Conservation (phyloP, 23 red algal species). For the Gracilaria gracilis region DNA sequence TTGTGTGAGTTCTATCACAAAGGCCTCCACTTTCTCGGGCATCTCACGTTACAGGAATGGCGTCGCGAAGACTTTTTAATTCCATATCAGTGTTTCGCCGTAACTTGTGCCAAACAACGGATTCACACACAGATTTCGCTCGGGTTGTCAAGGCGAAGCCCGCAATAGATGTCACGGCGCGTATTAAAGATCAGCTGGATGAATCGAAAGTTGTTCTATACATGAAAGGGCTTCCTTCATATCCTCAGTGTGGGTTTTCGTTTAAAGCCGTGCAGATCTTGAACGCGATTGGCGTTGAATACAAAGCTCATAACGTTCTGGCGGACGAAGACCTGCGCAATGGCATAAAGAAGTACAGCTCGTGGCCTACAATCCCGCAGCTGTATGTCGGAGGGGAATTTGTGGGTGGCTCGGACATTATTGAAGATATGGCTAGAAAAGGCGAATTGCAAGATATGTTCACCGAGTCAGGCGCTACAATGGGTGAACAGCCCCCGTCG, state of each 20-base stretch:
- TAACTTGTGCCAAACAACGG: conserved; percentile 26
- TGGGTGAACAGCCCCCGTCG: conserved; percentile 24
- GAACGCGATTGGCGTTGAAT: conserved; percentile 82
- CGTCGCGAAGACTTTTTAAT: conserved; percentile 1
- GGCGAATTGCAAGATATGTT: conserved; percentile 45
- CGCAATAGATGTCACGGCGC: conserved; percentile 14
- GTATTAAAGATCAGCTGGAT: conserved; percentile 61
- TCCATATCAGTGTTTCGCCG: conserved; percentile 28
- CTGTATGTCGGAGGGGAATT: conserved; percentile 95
- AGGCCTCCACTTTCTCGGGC: background rate
- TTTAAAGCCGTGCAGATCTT: conserved; percentile 87
- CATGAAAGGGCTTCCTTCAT: conserved; percentile 96
- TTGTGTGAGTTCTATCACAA: background rate
- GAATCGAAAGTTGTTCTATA: conserved; percentile 91
- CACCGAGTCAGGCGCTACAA: conserved; percentile 11
- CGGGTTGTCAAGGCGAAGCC: conserved; percentile 42
- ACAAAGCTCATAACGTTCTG: conserved; percentile 90
- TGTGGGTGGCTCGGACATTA: conserved; percentile 94
- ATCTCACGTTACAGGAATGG: background rate
- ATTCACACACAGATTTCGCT: conserved; percentile 69
- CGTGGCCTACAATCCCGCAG: conserved; percentile 99
- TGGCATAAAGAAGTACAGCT: conserved; percentile 85
- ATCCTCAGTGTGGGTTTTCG: conserved; percentile 95
- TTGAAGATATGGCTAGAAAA: conserved; percentile 70
- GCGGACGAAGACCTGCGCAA: conserved; percentile 77